These are phyloP conservation scores for Botrytis hyacinthi DNA, from an alignment of 2,329 filamentous ascomycete genomes.

Conservation along the genomic window DNA sequence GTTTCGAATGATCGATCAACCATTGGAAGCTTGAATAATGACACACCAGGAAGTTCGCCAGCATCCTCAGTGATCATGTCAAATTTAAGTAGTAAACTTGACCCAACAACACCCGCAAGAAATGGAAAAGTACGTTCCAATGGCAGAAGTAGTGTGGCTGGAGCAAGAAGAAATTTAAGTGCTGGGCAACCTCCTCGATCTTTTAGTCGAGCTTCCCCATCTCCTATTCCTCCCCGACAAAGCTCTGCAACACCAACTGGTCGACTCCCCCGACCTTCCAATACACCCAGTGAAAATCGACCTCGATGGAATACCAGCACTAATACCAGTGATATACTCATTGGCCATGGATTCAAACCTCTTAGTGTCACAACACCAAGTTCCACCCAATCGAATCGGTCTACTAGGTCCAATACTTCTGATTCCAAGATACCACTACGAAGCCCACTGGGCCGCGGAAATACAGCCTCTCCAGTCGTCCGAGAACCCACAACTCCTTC, in stretches of 20 bases:
- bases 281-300: conserved; percentile 50
- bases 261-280: conserved; percentile 46
- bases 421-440: conserved; percentile 39
- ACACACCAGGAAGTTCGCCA: conserved; percentile 59
- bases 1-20: conserved; percentile 52
- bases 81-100: conserved; percentile 45
- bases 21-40: conserved; percentile 42
- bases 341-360: conserved; percentile 67
- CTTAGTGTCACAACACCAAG: conserved; percentile 50
- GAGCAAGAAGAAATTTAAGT: conserved; percentile 46
- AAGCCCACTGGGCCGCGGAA: conserved; percentile 34
- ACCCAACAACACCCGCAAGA: conserved; percentile 36
- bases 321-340: conserved; percentile 61
- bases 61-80: conserved; percentile 62
- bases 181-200: conserved; percentile 40
- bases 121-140: conserved; percentile 37
- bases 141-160: conserved; percentile 40
- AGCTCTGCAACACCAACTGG: conserved; percentile 52
- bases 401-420: conserved; percentile 18
- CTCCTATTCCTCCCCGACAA: conserved; percentile 40
- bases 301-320: conserved; percentile 72
- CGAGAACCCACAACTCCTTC: conserved; percentile 33
- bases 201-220: conserved; percentile 43
- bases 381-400: conserved; percentile 30
- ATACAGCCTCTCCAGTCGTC: conserved; percentile 33